Evolutionary conservation across 2,329 filamentous ascomycete genomes (phyloP).

Genomic region (Escovopsis sp.): DNA sequence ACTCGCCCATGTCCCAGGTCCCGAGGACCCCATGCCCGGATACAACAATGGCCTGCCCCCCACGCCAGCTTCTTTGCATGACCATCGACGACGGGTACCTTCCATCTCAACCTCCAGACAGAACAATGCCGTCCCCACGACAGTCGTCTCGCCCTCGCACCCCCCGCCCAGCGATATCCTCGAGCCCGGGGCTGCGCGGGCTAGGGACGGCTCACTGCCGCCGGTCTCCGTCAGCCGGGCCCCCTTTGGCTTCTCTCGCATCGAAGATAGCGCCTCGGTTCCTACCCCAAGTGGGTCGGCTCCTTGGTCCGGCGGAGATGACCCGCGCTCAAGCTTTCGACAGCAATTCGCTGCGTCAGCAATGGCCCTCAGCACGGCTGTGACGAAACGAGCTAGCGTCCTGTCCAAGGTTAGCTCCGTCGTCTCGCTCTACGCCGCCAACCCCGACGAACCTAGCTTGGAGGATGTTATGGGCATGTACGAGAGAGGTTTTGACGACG

Average conservation of each 20-base stretch:
- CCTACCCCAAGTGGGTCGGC: slow-evolving; percentile 19
- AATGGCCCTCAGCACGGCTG: slow-evolving; percentile 41
- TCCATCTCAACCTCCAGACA: slow-evolving; percentile 35
- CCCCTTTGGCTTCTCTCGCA: slow-evolving; percentile 12
- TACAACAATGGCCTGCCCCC: slow-evolving; percentile 14
- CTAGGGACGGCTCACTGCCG: slow-evolving; percentile 14
- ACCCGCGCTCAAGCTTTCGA: slow-evolving; percentile 40
- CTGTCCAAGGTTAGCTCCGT: slow-evolving; percentile 65
- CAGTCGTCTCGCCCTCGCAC: slow-evolving; percentile 23
- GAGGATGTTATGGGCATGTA: slow-evolving; percentile 60
- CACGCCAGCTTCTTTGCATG: slow-evolving; percentile 8
- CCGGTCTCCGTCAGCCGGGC: slow-evolving; percentile 14
- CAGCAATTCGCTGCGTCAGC: slow-evolving; percentile 37
- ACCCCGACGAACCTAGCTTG: slow-evolving; percentile 44
- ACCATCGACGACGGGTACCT: slow-evolving; percentile 30
- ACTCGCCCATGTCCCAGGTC: slow-evolving; percentile 11
- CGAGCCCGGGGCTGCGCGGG: slow-evolving; percentile 18
- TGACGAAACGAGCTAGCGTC: slow-evolving; percentile 66
- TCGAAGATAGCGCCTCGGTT: slow-evolving; percentile 25
- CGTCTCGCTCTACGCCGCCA: slow-evolving; percentile 38
- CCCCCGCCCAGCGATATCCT: slow-evolving; percentile 26
- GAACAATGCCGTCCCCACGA: slow-evolving; percentile 27
- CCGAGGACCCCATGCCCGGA: slow-evolving; percentile 18
- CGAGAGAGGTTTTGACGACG: slow-evolving; percentile 43
- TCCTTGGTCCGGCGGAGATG: slow-evolving; percentile 36